Evolutionary conservation across 768 basidiomycete genomes (phyloP), one percentile per base, ranked within the genome.

Genomic region (Psilocybe sp.): DNA sequence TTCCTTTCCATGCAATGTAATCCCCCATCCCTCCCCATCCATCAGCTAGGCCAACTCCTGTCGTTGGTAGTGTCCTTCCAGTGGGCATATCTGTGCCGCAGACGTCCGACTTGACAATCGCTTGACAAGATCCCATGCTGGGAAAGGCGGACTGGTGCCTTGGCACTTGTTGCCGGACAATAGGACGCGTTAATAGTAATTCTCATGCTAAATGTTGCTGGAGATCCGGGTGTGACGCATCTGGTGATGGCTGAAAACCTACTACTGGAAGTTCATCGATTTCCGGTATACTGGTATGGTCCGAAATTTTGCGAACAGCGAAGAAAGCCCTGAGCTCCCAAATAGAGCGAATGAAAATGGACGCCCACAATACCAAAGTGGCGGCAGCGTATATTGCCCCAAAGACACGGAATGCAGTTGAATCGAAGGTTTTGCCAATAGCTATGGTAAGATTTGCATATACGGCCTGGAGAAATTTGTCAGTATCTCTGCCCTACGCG

Each of bases 381-480:
- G 61, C 67, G 10, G 69, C 66, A 0, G 81, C 74, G 54, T 82
- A 84, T 1, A 80, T 73, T 1, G 81, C 67, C 13, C 85, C 85
- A 64, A 73, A 77, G 11, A 85, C 59, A 3, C 81, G 76, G 54
- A 88, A 78, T 60, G 80, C 79, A 5, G 50, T 28, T 1, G 81
- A 81, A 44, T 81, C 73, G 52, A 87, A 74, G 6, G 70, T 69
- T 14, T 58, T 55, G 4, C 71, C 74, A 0, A 88, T 69, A 16
- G 69, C 66, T 16, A 87, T 73, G 0, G 84, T 86, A 9, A 83
- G 69, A 53, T 81, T 82, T 1, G 84, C 83, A 54, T 84, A 87
- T 0, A 86, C 85, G n/a, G 60, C 57, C 65, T 65, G 35, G 11
- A 50, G 41, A 33, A 36, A 46, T n/a, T 5, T 41, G 42, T 34